Evolutionary conservation across 257 asterid genomes (phyloP).

Genomic region (Plantago ovata): DNA sequence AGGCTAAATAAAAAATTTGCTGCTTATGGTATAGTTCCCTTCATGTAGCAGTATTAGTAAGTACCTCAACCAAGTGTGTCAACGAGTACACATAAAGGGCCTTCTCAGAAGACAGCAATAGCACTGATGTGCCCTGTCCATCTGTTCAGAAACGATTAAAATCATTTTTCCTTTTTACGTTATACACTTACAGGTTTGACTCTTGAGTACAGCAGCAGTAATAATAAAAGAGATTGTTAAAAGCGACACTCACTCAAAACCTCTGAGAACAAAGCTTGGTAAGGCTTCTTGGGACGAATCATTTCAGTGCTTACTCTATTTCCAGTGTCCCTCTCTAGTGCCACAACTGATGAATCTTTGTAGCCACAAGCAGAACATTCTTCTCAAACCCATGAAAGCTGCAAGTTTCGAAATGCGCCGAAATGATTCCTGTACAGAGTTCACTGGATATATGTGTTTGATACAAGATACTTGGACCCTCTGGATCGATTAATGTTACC

Average conservation of each 20-base stretch:
- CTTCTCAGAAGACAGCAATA: constrained; percentile 80
- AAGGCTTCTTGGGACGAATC: constrained; percentile 77
- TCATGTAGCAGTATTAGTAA: constrained; percentile 5
- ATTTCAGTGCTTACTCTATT: constrained; percentile 49
- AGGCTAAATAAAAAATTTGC: neutral
- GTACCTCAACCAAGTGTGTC: constrained; percentile 70
- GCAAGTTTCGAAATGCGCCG: constrained; percentile 67
- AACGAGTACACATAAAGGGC: constrained; percentile 76
- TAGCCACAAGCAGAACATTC: constrained; percentile 61
- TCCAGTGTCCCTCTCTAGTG: constrained; percentile 81
- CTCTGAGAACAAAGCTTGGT: constrained; percentile 64
- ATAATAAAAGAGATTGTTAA: neutral
- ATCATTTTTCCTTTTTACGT: neutral
- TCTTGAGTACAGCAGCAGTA: neutral
- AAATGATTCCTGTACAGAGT: constrained; percentile 64
- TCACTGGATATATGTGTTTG: constrained; percentile 72
- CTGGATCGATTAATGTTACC: constrained; percentile 65
- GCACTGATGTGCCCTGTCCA: constrained; percentile 46
- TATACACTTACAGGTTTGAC: too few species aligned
- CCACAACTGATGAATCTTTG: constrained; percentile 77
- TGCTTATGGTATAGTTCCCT: neutral
- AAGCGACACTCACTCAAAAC: constrained; percentile 51
- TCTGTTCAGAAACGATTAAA: constrained; percentile 25
- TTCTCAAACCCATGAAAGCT: constrained; percentile 87
- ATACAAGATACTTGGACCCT: constrained; percentile 57